Percentiles rank a stretch among this genome's conserved stretches.
phyloP scores from a whole-genome alignment of 2,329 filamentous ascomycete species.

The Phialophora chinensis region DNA sequence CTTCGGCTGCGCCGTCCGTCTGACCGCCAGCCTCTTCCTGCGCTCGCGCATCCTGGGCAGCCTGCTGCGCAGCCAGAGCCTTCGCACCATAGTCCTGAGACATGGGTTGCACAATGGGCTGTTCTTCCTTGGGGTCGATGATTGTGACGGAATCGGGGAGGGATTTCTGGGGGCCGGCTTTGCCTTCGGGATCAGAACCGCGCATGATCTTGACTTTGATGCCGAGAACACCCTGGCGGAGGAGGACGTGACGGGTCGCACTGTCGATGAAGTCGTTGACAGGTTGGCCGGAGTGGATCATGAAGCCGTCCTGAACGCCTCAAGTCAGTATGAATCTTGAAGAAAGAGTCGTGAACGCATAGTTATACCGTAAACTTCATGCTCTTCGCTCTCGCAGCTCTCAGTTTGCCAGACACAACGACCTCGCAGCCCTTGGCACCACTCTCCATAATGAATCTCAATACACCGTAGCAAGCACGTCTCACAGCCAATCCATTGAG shows the following conservation, averaged over 20 bases:
- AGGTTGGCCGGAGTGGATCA: slow-evolving; percentile 99
- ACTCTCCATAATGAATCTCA: slow-evolving; percentile 99
- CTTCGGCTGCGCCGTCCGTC: slow-evolving; percentile 45
- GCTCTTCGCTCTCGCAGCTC: slow-evolving; percentile 98
- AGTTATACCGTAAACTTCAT: slow-evolving; percentile 97
- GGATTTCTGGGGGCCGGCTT: slow-evolving; percentile 95
- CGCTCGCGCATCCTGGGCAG: slow-evolving; percentile 61
- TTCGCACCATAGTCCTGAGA: slow-evolving; percentile 99
- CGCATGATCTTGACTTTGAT: slow-evolving; percentile 99
- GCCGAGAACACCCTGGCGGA: slow-evolving; percentile 98
- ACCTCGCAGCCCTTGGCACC: slow-evolving; percentile 99
- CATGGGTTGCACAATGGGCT: slow-evolving; percentile 90
- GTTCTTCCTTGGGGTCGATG: slow-evolving; percentile 99
- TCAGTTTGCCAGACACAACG: slow-evolving; percentile 98
- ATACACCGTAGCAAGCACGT: slow-evolving; percentile 99
- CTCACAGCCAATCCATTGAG: slow-evolving; percentile 99
- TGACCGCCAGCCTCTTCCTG: slow-evolving; percentile 54
- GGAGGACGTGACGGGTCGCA: slow-evolving; percentile 98
- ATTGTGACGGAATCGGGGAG: slow-evolving; percentile 98
- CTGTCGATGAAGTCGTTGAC: slow-evolving; percentile 99
- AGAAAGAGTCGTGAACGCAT: background rate
- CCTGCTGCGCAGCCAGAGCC: slow-evolving; percentile 68
- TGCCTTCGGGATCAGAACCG: slow-evolving; percentile 98
- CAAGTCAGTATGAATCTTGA: background rate
- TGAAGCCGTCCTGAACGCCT: slow-evolving; percentile 84